Evolutionary conservation across 441 rosid species (phyloP).

Genomic region (Adansonia madagascariensis): DNA sequence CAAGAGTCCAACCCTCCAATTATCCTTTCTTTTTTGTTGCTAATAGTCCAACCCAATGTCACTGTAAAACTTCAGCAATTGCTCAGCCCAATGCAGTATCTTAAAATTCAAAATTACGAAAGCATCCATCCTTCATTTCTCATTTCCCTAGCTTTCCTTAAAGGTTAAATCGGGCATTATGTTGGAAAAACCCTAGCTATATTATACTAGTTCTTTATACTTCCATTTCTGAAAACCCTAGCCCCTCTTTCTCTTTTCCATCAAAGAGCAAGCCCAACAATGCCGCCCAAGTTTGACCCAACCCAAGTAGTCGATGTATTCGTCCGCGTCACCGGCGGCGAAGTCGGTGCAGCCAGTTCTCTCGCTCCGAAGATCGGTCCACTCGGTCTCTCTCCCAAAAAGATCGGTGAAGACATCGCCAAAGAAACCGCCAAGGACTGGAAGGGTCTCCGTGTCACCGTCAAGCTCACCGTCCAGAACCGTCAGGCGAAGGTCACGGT

Average conservation of each 20-base stretch:
- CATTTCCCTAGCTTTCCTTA: background rate
- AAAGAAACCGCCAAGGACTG: constrained; percentile 80
- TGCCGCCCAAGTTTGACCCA: constrained; percentile 72
- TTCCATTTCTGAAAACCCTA: constrained; percentile 18
- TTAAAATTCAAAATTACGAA: background rate
- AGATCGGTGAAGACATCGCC: constrained; percentile 71
- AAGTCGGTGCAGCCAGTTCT: constrained; percentile 66
- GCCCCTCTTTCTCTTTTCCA: background rate
- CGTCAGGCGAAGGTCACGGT: constrained; percentile 68
- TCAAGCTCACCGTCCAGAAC: constrained; percentile 69
- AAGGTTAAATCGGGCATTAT: constrained; percentile 22
- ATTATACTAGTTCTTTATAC: background rate
- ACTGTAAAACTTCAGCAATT: no score
- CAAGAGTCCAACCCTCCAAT: no score
- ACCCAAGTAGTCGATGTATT: constrained; percentile 61
- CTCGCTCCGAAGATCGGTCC: constrained; percentile 71
- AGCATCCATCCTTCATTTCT: background rate
- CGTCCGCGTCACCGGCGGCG: constrained; percentile 72
- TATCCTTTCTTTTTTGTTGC: no score
- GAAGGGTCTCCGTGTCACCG: constrained; percentile 72
- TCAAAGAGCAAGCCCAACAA: constrained; percentile 22
- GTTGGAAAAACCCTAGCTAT: constrained; percentile 31
- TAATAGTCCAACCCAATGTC: no score
- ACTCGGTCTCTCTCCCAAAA: constrained; percentile 64
- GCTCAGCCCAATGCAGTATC: no score